Percentiles rank a stretch among this genome's conserved stretches.
Conservation (phyloP, 768 basidiomycete genomes). For the Termitomyces sp. region DNA sequence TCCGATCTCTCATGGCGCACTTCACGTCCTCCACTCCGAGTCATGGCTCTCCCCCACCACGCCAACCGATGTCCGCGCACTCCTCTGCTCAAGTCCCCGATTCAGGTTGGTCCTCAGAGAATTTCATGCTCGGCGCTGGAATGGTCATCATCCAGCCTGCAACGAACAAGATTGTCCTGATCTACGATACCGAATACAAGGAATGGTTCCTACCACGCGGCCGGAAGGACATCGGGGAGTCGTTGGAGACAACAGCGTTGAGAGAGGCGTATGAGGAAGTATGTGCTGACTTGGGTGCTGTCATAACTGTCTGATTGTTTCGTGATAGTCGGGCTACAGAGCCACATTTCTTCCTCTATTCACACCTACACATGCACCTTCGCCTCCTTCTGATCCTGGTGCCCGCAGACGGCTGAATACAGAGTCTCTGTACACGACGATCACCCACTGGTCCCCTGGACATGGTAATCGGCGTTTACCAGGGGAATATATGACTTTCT, state of each 20-base stretch:
- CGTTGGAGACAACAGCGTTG: conserved; percentile 50
- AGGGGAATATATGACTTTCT: conserved; percentile 17
- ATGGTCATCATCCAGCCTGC: conserved; percentile 63
- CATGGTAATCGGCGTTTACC: conserved; percentile 3
- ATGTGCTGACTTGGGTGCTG: background rate
- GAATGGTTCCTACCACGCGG: conserved; percentile 62
- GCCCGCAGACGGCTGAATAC: conserved; percentile 4
- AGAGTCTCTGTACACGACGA: conserved; percentile 12
- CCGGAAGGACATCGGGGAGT: conserved; percentile 62
- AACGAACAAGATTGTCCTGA: conserved; percentile 45
- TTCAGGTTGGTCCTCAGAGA: conserved; percentile 39
- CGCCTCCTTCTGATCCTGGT: conserved; percentile 7
- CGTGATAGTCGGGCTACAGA: conserved; percentile 11
- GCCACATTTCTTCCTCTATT: conserved; percentile 13
- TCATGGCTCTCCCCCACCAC: background rate
- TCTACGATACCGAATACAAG: conserved; percentile 31
- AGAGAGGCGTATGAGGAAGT: conserved; percentile 70
- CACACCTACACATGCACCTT: conserved; percentile 10
- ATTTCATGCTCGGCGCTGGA: conserved; percentile 56
- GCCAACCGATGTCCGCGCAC: background rate
- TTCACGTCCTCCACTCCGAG: background rate
- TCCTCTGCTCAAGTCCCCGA: conserved; percentile 39
- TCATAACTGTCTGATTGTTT: background rate
- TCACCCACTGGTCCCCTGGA: conserved; percentile 7
- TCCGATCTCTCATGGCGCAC: background rate